phyloP scores from a whole-genome alignment of 2,329 filamentous ascomycete species.

The Dactylonectria estremocensis region DNA sequence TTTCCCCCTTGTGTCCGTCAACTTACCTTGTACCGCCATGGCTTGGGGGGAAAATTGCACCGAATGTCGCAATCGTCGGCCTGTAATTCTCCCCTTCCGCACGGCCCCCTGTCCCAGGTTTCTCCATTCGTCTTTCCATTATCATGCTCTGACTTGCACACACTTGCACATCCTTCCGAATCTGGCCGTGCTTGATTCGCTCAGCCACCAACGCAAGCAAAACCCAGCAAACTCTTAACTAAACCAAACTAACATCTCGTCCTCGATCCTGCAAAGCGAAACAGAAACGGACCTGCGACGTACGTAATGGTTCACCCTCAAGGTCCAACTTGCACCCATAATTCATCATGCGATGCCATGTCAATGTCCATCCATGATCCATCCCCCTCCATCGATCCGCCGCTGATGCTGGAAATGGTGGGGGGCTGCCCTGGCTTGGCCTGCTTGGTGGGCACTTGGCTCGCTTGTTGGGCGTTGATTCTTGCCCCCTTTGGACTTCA shows the following conservation, averaged over 20 bases:
- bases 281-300: slow-evolving; percentile 28
- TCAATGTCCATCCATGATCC: slow-evolving; percentile 29
- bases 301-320: slow-evolving; percentile 45
- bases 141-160: slow-evolving; percentile 8
- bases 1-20: slow-evolving; percentile 10
- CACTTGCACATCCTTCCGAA: not conserved
- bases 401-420: slow-evolving; percentile 39
- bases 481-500: slow-evolving; percentile 39
- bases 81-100: slow-evolving; percentile 29
- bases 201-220: slow-evolving; percentile 14
- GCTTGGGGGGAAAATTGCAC: slow-evolving; percentile 23
- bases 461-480: slow-evolving; percentile 36
- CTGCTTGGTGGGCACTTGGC: slow-evolving; percentile 22
- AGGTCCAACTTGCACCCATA: slow-evolving; percentile 34
- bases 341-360: slow-evolving; percentile 44
- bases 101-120: slow-evolving; percentile 8
- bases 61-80: slow-evolving; percentile 17
- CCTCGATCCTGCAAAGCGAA: slow-evolving; percentile 24
- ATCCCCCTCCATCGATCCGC: slow-evolving; percentile 40
- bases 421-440: slow-evolving; percentile 19
- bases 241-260: not conserved
- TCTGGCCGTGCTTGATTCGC: not conserved
- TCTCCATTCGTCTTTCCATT: slow-evolving; percentile 19
- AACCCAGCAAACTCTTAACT: not conserved
- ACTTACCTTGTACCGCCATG: slow-evolving; percentile 7